Base-by-base conservation (phyloP, 164 flowering plant species). In the Liriodendron chinense region DNA sequence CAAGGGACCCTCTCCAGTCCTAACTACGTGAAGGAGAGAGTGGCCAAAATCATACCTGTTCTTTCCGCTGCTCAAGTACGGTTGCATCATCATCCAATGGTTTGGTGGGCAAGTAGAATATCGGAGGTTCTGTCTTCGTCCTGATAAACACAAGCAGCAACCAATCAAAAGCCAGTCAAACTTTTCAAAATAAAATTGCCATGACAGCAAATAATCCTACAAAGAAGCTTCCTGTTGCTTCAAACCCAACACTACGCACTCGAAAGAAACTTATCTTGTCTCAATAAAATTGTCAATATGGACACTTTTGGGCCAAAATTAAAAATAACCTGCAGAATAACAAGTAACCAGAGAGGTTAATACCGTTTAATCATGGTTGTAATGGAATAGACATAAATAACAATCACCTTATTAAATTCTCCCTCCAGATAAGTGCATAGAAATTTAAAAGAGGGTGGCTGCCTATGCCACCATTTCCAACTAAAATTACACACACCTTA, bases 211-310 rank as follows among this genome's bases (percentile, higher is more conserved):
- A 53, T 53, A 53, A 53, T 16, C 59, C 59, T 53, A 53, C 34
- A 49, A 53, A 23, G 62, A 78, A 71, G 81, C 80, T 72, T 77
- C 78, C 70, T 76, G 83, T 81, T 81, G 83, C 84, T 85, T 87
- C 84, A 67, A 81, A 69, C 76, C 72, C 80, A 85, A 83, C 80
- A 80, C 81, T 79, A 85, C 85, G 84, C 85, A 87, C 92, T 83
- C 81, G 89, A 89, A 86, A 84, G 94, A 92, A 90, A 94, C 99
- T 96, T 96, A 94, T 92, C 99, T 93, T 93, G 92, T 83, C 88
- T 86, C 89, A 85, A 92, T 85, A 94, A 94, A 94, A 92, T 86
- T 90, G 96, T 87, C 93, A 90, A 92, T 88, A 93, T 90, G 97
- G 90, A 93, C 81, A 92, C 98, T 89, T 90, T 89, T 84, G 93